Evolutionary conservation across 371 early-diverging fungal genomes (phyloP).

Genomic region (Mucor saturninus): DNA sequence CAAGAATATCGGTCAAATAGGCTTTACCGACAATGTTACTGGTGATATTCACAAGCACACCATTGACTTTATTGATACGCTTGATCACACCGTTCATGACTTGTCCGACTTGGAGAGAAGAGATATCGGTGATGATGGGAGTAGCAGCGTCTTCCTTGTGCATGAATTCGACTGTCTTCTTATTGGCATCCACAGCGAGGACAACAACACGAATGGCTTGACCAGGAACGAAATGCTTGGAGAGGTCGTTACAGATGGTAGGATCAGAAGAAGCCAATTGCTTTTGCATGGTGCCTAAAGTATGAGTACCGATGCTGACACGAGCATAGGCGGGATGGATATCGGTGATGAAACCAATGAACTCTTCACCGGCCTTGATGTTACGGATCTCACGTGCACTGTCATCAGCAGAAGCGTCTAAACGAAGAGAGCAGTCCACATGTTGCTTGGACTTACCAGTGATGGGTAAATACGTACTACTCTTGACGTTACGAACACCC

Average conservation of each 20-base stretch:
- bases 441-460: constrained; percentile 36
- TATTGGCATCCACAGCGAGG: constrained; percentile 48
- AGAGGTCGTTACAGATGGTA: constrained; percentile 46
- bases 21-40: constrained; percentile 62
- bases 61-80: constrained; percentile 45
- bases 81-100: constrained; percentile 58
- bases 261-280: constrained; percentile 56
- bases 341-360: constrained; percentile 65
- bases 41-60: constrained; percentile 57
- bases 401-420: constrained; percentile 16
- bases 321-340: constrained; percentile 46
- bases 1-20: constrained; percentile 67
- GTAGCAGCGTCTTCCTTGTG: constrained; percentile 37
- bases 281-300: constrained; percentile 52
- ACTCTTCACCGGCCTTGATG: constrained; percentile 52
- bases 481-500: constrained; percentile 65
- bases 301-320: constrained; percentile 47
- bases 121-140: constrained; percentile 40
- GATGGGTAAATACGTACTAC: constrained; percentile 66
- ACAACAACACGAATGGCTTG: constrained; percentile 64
- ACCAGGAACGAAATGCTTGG: constrained; percentile 59
- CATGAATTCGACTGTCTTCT: constrained; percentile 38
- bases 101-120: constrained; percentile 57
- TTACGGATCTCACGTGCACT: constrained; percentile 34
- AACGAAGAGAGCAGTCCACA: constrained; percentile 35